A percentile compares a stretch with the other conserved stretches of the same genome.
phyloP scores from a whole-genome alignment of 2,329 filamentous ascomycete genomes.

The Beauveria varroae region DNA sequence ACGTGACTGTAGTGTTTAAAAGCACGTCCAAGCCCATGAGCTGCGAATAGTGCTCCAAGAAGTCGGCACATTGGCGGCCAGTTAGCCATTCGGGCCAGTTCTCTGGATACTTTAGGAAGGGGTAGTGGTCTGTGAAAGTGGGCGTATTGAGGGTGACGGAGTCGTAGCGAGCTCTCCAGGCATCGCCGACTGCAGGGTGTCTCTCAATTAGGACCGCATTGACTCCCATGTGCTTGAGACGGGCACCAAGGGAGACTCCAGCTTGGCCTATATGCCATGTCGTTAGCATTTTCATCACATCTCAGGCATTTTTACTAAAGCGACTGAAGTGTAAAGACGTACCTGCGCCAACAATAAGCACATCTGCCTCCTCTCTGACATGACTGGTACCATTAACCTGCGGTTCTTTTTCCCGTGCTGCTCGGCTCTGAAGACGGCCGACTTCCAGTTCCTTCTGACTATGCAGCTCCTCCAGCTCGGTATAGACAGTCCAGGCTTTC shows the following conservation, averaged over 20 bases:
- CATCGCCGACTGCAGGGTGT: neutral
- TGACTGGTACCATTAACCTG: neutral
- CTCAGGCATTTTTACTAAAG: too few relatives aligned
- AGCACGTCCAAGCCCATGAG: constrained; percentile 5
- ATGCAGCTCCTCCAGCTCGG: constrained; percentile 4
- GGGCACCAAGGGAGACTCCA: neutral
- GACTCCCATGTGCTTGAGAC: constrained; percentile 6
- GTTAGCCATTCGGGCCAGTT: constrained; percentile 9
- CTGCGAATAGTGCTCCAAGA: constrained; percentile 5
- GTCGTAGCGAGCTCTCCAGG: constrained; percentile 7
- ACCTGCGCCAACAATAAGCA: constrained; percentile 7
- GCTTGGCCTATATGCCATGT: neutral
- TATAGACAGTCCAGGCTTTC: constrained; percentile 7
- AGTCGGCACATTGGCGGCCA: constrained; percentile 6
- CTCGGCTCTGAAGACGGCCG: neutral
- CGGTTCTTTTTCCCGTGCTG: neutral
- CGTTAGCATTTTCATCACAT: too few relatives aligned
- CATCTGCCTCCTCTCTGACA: neutral
- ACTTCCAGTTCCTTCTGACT: neutral
- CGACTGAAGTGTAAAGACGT: neutral
- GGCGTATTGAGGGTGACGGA: constrained; percentile 10
- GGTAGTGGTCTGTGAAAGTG: constrained; percentile 10
- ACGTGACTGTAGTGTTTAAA: constrained; percentile 26
- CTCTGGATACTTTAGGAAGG: constrained; percentile 6
- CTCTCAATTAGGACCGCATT: neutral